Evolutionary conservation across 2,329 filamentous ascomycete species (phyloP), one percentile per base, ranked within the genome.

Genomic region (Neofusicoccum ribis): DNA sequence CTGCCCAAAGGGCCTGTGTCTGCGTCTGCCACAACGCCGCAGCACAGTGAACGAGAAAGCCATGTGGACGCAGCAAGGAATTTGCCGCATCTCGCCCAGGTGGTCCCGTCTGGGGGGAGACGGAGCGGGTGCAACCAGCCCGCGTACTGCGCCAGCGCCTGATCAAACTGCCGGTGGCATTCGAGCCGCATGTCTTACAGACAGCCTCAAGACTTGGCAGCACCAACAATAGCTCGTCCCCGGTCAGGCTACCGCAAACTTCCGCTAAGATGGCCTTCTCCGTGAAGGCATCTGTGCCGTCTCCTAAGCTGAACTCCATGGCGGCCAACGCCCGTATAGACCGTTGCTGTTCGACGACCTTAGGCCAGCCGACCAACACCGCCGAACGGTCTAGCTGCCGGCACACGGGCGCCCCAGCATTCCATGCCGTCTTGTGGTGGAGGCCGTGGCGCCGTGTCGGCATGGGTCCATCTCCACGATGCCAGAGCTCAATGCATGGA

Each of bases 141-240:
- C 23, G 23, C 23, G 23, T 23, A 3, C 23, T 23, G 23, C 23
- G 23, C 23, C 23, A 23, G 23, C 23, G 23, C 23, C 23, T 20
- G 52, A n/a, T 17, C 3, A 34, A 20, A 36, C 37, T 20, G 36
- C 34, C 51, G 36, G 5, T 56, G 37, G 36, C 34, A 41, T 27
- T 56, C 36, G 51, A 56, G 36, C 51, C 51, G 51, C 51, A 43
- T 39, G 11, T 15, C 36, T 23, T 39, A n/a, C 9, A 20, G 34
- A 14, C 17, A 20, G 51, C 51, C 51, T 15, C 37, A 41, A n/a
- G 8, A 11, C 51, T 56, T 56, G 51, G 51, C 51, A 2, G 27
- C 34, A 14, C 51, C 51, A 56, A 56, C 51, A 56, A 56, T 56
- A 56, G 51, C 51, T 27, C 51, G 3, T 41, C 17, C 51, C 36